Base-by-base conservation (phyloP, 768 basidiomycete species). In the Gyrodon lividus region DNA sequence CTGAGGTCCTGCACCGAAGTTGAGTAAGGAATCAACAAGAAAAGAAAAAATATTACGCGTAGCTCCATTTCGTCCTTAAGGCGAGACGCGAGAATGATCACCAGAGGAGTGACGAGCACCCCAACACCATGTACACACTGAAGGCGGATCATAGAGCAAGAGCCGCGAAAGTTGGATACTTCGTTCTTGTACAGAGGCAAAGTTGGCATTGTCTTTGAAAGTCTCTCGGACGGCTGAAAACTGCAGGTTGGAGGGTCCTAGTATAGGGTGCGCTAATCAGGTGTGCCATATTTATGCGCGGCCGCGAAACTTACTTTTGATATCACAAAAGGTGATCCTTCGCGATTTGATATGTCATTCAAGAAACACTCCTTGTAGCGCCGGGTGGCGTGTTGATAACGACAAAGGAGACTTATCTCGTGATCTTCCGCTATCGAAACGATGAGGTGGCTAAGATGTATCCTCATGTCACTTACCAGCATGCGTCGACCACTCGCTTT, bases 101-200 rank as follows among this genome's bases (percentile, higher is more conserved):
- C 43, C 17, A 88, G 69, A 3, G 87, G 87, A 5, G 82, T 86
- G n/a, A 84, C 49, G 38, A 70, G 67, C 16, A 83, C 42, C 33
- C 70, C 66, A 13, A 81, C 43, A 17, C 70, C 68, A 24, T 67
- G 70, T 24, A 59, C 57, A 48, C 68, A 74, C 31, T 66, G 68
- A 26, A 83, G 51, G 24, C 81, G 78, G 43, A 64, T 42, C 50
- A 66, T 45, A 13, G 50, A 52, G n/a, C 33, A 39, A 16, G 62
- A 43, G 7, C 38, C 22, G 16, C 19, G 24, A 39, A 33, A 19
- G n/a, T 26, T 4, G 14, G 30, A 35, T 40, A 46, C 45, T 17
- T 51, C 56, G 8, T 3, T 17, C 28, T 50, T 55, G 46, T 19
- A 51, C 26, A 46, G 46, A 46, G 43, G 20, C 12, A 54, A 39